Evolutionary conservation across 2,329 filamentous ascomycete species (phyloP).

Genomic region (Thelonectria blattea): DNA sequence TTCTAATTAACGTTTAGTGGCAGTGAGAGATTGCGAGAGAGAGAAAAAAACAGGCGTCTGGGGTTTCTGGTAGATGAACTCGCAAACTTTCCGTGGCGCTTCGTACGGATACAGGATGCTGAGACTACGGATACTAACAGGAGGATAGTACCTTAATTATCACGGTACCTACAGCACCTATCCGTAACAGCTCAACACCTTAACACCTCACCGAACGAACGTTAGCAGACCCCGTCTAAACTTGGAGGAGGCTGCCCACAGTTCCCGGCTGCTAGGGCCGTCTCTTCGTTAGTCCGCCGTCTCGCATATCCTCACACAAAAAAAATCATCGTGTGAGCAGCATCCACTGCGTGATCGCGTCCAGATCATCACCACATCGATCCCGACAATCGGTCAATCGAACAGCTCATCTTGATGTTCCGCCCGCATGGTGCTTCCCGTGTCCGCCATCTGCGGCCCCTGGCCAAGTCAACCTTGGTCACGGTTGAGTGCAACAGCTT

Average conservation of each 20-base stretch:
- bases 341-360: conserved; percentile 17
- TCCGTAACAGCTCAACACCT: no score
- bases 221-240: conserved; percentile 17
- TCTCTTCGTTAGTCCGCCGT: not conserved
- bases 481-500: conserved; percentile 2
- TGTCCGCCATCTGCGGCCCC: conserved; percentile 38
- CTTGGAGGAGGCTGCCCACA: conserved; percentile 24
- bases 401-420: conserved; percentile 37
- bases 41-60: conserved; percentile 7
- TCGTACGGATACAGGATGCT: not conserved
- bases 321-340: conserved; percentile 14
- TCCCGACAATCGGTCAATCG: conserved; percentile 17
- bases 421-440: conserved; percentile 36
- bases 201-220: not conserved
- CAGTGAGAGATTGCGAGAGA: not conserved
- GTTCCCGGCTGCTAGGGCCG: not conserved
- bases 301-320: not conserved
- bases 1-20: not conserved
- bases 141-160: no score
- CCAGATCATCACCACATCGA: conserved; percentile 32
- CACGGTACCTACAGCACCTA: no score
- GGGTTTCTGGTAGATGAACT: conserved; percentile 16
- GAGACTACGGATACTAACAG: no score
- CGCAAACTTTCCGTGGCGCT: not conserved
- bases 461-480: conserved; percentile 24